Evolutionary conservation across 2,329 filamentous ascomycete species (phyloP).

Genomic region (Malbranchea zuffiana): DNA sequence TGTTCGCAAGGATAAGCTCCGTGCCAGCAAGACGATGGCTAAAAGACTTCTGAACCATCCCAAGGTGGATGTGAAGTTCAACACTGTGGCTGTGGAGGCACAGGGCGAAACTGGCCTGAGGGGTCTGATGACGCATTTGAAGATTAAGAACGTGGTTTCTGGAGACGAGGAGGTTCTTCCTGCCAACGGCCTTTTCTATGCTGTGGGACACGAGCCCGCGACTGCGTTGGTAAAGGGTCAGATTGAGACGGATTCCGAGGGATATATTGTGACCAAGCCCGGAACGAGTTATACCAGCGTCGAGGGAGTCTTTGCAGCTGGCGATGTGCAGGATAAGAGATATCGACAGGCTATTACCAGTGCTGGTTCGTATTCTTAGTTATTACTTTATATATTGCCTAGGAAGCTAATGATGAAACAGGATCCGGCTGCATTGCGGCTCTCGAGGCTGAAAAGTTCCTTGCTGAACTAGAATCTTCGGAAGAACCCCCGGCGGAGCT

Average conservation of each 20-base stretch:
- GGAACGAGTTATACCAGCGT: conserved; percentile 82
- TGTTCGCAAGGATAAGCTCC: conserved; percentile 74
- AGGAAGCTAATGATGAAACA: conserved; percentile 29
- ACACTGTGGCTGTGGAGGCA: conserved; percentile 70
- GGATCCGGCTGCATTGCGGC: conserved; percentile 92
- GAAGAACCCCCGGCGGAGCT: conserved; percentile 27
- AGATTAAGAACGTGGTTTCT: conserved; percentile 66
- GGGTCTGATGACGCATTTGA: conserved; percentile 78
- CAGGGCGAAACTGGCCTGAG: conserved; percentile 63
- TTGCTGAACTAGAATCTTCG: conserved; percentile 60
- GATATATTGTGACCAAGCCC: conserved; percentile 80
- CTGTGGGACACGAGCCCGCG: conserved; percentile 91
- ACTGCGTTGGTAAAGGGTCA: conserved; percentile 84
- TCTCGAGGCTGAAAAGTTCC: conserved; percentile 87
- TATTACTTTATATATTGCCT: not conserved
- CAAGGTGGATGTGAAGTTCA: conserved; percentile 85
- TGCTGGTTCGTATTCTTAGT: conserved; percentile 56
- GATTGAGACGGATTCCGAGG: conserved; percentile 75
- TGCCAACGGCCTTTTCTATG: conserved; percentile 92
- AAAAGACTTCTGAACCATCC: conserved; percentile 68
- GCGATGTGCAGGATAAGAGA: conserved; percentile 96
- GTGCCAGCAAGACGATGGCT: conserved; percentile 87
- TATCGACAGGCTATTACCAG: conserved; percentile 97
- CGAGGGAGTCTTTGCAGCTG: conserved; percentile 87
- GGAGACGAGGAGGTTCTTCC: conserved; percentile 72